phyloP scores from a whole-genome alignment of 345 rosid genomes.

The Gossypium longicalyx region DNA sequence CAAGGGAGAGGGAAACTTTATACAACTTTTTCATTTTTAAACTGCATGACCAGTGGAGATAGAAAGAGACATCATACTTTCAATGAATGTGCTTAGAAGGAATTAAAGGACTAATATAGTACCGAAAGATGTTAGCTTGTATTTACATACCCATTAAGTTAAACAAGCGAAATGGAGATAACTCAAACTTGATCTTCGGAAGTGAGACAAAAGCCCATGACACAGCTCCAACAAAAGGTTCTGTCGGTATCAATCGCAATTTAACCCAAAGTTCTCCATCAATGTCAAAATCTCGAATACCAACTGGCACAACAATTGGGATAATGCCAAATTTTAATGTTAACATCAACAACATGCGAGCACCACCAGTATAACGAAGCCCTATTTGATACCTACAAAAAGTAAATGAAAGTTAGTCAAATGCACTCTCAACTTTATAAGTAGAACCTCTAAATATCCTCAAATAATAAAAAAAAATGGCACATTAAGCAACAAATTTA shows the following conservation, averaged over 20 bases:
- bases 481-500: not conserved
- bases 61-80: not conserved
- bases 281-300: slow-evolving; percentile 88
- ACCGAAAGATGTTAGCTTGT: not conserved
- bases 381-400: slow-evolving; percentile 86
- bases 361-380: slow-evolving; percentile 94
- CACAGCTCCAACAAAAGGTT: slow-evolving; percentile 95
- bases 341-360: slow-evolving; percentile 83
- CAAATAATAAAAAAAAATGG: not conserved
- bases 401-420: slow-evolving; percentile 13
- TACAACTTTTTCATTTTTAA: not conserved
- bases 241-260: slow-evolving; percentile 79
- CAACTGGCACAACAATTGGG: slow-evolving; percentile 85
- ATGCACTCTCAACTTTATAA: slow-evolving; percentile 1
- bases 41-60: not conserved
- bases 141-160: slow-evolving; percentile 81
- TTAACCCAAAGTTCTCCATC: slow-evolving; percentile 99
- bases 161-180: slow-evolving; percentile 91
- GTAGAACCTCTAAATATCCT: not conserved
- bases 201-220: slow-evolving; percentile 95
- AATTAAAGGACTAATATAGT: not conserved
- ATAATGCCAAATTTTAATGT: slow-evolving; percentile 77
- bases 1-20: not conserved
- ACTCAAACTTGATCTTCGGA: slow-evolving; percentile 89
- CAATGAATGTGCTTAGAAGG: not conserved